These are phyloP conservation scores for Pythium coloratum DNA, from an alignment of 352 stramenopile genomes.

Conservation along the genomic window DNA sequence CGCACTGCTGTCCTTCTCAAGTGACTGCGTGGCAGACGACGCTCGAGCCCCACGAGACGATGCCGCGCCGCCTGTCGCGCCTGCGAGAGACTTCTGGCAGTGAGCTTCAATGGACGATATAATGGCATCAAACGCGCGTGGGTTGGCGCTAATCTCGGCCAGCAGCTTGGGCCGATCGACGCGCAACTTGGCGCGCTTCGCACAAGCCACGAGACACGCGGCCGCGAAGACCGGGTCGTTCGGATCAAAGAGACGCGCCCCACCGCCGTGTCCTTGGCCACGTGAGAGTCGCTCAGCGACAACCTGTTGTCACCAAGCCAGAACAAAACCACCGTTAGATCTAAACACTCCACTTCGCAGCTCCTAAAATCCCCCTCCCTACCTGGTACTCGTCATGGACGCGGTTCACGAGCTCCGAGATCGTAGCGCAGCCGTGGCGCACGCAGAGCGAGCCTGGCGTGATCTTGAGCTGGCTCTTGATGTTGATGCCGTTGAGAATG, in stretches of 20 bases:
- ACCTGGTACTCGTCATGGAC: constrained; percentile 61
- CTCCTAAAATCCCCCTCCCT: background rate
- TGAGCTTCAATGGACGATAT: constrained; percentile 66
- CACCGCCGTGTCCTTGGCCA: constrained; percentile 20
- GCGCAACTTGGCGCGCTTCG: constrained; percentile 68
- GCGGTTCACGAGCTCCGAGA: constrained; percentile 59
- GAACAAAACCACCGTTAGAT: background rate
- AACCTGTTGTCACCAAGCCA: constrained; percentile 16
- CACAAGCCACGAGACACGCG: constrained; percentile 66
- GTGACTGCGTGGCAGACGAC: background rate
- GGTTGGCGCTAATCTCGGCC: constrained; percentile 57
- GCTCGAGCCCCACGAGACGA: background rate
- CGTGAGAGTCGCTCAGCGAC: constrained; percentile 31
- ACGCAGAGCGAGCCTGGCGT: constrained; percentile 64
- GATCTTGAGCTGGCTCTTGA: constrained; percentile 44
- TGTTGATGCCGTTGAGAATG: constrained; percentile 50
- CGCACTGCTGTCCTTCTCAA: background rate
- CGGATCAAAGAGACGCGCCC: constrained; percentile 29
- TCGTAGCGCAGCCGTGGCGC: constrained; percentile 65
- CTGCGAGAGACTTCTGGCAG: constrained; percentile 10
- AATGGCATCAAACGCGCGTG: constrained; percentile 61
- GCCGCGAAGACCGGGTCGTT: constrained; percentile 58
- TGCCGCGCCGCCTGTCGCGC: background rate
- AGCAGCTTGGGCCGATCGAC: constrained; percentile 62
- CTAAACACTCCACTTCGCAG: background rate